A percentile compares a stretch with the other conserved stretches of the same genome.
Conservation (phyloP, 768 basidiomycete genomes). For the Floccularia luteovirens region DNA sequence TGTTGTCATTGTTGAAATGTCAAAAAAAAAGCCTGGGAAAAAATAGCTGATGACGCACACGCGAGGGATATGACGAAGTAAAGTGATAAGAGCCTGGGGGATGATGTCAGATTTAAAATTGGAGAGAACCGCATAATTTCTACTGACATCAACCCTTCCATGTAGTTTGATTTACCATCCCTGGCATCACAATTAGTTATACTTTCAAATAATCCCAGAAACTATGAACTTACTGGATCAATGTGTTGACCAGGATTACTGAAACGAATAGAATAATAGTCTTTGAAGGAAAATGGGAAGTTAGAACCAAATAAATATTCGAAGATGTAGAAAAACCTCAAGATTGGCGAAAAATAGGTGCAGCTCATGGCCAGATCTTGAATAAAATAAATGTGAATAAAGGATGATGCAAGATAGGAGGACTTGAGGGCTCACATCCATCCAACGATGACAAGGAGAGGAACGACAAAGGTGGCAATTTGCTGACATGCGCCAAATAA, state of each 20-base stretch:
- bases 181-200: slow-evolving; percentile 18
- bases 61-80: slow-evolving; percentile 79
- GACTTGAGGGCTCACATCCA: slow-evolving; percentile 56
- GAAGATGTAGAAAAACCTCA: slow-evolving; percentile 39
- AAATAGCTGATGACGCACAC: too few species aligned
- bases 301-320: not conserved
- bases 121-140: slow-evolving; percentile 13
- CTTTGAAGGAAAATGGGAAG: slow-evolving; percentile 22
- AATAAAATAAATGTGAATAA: slow-evolving; percentile 4
- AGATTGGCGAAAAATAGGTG: slow-evolving; percentile 84
- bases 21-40: too few species aligned
- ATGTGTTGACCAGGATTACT: slow-evolving; percentile 80
- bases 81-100: slow-evolving; percentile 46
- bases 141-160: slow-evolving; percentile 79
- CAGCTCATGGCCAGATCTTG: slow-evolving; percentile 58
- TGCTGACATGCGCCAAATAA: slow-evolving; percentile 42
- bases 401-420: slow-evolving; percentile 7
- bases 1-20: too few species aligned
- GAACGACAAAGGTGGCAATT: slow-evolving; percentile 84
- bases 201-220: slow-evolving; percentile 3
- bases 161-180: slow-evolving; percentile 85
- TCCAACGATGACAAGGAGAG: slow-evolving; percentile 80
- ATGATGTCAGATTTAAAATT: slow-evolving; percentile 28
- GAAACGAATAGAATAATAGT: slow-evolving; percentile 84
- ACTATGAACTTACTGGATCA: slow-evolving; percentile 50